A percentile compares a stretch with the other conserved stretches of the same genome.
These are phyloP conservation scores for Begonia peltatifolia DNA, from an alignment of 306 rosid species.

Conservation along the genomic window DNA sequence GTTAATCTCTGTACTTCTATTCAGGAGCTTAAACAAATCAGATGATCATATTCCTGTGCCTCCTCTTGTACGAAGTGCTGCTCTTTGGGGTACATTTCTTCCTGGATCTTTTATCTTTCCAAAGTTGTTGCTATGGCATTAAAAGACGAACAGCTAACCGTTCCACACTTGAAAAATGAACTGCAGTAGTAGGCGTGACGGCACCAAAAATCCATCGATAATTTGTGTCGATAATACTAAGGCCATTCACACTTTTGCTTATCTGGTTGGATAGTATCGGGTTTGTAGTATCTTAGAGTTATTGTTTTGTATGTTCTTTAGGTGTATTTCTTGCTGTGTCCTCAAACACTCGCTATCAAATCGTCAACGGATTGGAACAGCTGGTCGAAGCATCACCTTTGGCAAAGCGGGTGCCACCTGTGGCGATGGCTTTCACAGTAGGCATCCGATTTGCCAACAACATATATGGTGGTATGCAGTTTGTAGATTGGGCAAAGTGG, in stretches of 20 bases:
- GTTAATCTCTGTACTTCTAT: slow-evolving; percentile 2
- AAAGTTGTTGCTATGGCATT: no score
- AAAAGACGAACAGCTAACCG: no score
- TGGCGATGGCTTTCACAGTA: slow-evolving; percentile 78
- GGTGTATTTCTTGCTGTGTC: slow-evolving; percentile 93
- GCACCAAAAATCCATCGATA: not conserved
- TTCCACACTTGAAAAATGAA: no score
- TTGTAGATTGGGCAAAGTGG: slow-evolving; percentile 85
- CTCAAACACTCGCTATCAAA: slow-evolving; percentile 85
- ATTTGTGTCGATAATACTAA: not conserved
- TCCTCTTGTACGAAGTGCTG: slow-evolving; percentile 79
- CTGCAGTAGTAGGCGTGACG: no score
- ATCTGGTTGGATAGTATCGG: no score
- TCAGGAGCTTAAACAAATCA: slow-evolving; percentile 84
- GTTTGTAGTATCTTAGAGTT: no score
- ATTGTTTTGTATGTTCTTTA: slow-evolving; percentile 9
- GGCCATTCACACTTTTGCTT: not conserved
- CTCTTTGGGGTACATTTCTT: slow-evolving; percentile 32
- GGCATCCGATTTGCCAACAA: slow-evolving; percentile 87
- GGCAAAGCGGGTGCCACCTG: slow-evolving; percentile 69
- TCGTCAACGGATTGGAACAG: slow-evolving; percentile 65
- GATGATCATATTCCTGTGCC: slow-evolving; percentile 91
- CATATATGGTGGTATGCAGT: slow-evolving; percentile 93
- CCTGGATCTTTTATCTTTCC: not conserved
- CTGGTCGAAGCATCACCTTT: slow-evolving; percentile 64